Evolutionary conservation across 768 basidiomycete genomes (phyloP), one percentile per base, ranked within the genome.

Genomic region (Russula vinacea): DNA sequence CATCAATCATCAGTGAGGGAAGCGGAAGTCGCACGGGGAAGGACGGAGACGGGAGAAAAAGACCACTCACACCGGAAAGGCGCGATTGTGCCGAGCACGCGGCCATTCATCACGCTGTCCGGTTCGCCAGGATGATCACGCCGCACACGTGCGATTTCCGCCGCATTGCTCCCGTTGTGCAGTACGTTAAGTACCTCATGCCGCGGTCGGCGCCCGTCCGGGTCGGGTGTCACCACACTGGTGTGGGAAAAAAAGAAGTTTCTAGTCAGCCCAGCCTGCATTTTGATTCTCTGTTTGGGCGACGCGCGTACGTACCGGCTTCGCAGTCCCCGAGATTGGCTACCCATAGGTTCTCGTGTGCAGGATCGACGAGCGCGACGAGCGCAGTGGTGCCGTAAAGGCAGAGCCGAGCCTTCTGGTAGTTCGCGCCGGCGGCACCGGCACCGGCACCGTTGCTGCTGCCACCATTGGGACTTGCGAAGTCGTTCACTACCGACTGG

Each of bases 301-400:
- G 26, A 26, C 8, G 37, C 7, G 76, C 86, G 65, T n/a, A n/a
- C n/a, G n/a, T 69, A 89, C 89, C 79, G 60, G 88, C 89, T 78
- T 88, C 86, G 71, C 89, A 91, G 71, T 92, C 90, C 13, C 90
- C 90, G 29, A 92, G 78, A 70, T 90, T 90, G 2, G 89, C 90
- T 40, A 91, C 76, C 90, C 90, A 92, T n/a, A 91, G 75, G 64
- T 90, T 84, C 69, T 82, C 78, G 65, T 83, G 81, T 10, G 83
- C 77, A 44, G 89, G 87, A 74, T 90, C 88, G 49, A 89, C 81
- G 47, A 92, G 79, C 10, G 89, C 83, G 49, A 91, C 83, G 44
- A 91, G 81, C 9, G 88, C 88, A 5, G 90, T 91, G 0, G 87
- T 89, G n/a, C 90, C 90, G 69, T 89, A 88, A 83, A 92, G 89